Evolutionary conservation across 441 rosid species (phyloP), one percentile per base, ranked within the genome.

Genomic region (Corymbia calophylla): DNA sequence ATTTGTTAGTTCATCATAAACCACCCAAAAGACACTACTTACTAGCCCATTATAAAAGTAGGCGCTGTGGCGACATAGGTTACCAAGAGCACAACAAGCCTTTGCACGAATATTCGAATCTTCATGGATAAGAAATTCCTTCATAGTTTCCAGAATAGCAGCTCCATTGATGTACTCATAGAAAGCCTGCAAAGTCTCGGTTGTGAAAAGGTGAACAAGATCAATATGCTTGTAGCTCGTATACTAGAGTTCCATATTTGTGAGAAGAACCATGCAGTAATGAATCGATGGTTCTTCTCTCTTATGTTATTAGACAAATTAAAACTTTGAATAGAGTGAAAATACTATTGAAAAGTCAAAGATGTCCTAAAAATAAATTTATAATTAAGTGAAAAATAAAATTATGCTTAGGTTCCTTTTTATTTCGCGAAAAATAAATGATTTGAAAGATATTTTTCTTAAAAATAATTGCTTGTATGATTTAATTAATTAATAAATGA

Each of bases 31-130:
- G 54, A 77, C 88, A 47, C 81, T 80, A 93, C 97, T 94, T 95
- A 97, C 99, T 86, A 98, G 95, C 53, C 94, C 91, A 80, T 91
- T 90, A 90, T 98, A 97, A 90, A 98, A 98, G 93, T 96, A 97
- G 86, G 96, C 93, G 89, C 97, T 96, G 91, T 98, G 98, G 51
- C 99, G 95, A 91, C 99, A 98, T 99, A 97, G 97, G 91, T 98
- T 98, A 85, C 99, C 99, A 12, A 98, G 92, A 91, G 98, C 99
- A 94, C 99, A 97, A 94, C 99, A 98, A 82, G 99, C 93, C 95
- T 98, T 98, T 86, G 99, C 97, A 25, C 99, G 99, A 87, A 97
- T 86, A 92, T 98, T 96, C 73, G 97, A 95, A 93, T 98, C 99
- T 84, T 95, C 95, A 91, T 97, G 97, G 82, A 90, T 92, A 84